Conservation (phyloP, 176 grass and related monocot genomes). For the Leersia perrieri region DNA sequence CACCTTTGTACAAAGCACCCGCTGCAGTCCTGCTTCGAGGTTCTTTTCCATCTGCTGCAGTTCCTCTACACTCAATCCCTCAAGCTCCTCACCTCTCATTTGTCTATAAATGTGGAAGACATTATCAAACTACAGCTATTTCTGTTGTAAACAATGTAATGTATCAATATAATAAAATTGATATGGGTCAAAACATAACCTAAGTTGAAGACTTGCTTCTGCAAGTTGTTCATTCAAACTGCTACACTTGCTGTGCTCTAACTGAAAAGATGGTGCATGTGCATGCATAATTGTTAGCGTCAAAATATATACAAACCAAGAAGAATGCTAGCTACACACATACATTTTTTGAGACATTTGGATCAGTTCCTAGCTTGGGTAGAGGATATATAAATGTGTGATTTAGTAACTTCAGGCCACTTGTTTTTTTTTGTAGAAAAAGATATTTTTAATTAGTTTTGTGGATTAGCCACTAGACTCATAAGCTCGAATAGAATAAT, state of each 20-base stretch:
- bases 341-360: conserved; percentile 1
- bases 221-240: conserved; percentile 71
- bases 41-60: conserved; percentile 79
- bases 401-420: neutral
- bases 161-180: conserved; percentile 16
- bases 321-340: neutral
- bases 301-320: neutral
- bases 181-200: conserved; percentile 53
- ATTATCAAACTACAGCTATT: neutral
- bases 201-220: conserved; percentile 76
- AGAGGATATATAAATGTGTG: neutral
- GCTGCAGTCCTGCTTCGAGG: conserved; percentile 71
- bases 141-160: conserved; percentile 2
- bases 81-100: conserved; percentile 92
- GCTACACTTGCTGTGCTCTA: conserved; percentile 61
- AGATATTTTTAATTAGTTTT: neutral
- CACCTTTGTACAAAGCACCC: conserved; percentile 84
- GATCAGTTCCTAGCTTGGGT: neutral
- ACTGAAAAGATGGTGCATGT: conserved; percentile 41
- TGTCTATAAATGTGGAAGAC: conserved; percentile 47
- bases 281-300: neutral
- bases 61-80: conserved; percentile 62
- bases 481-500: neutral
- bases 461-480: neutral
- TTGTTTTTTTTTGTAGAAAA: neutral